A percentile compares a stretch with the other conserved stretches of the same genome.
Conservation (phyloP, 306 rosid genomes). For the Morella rubra region DNA sequence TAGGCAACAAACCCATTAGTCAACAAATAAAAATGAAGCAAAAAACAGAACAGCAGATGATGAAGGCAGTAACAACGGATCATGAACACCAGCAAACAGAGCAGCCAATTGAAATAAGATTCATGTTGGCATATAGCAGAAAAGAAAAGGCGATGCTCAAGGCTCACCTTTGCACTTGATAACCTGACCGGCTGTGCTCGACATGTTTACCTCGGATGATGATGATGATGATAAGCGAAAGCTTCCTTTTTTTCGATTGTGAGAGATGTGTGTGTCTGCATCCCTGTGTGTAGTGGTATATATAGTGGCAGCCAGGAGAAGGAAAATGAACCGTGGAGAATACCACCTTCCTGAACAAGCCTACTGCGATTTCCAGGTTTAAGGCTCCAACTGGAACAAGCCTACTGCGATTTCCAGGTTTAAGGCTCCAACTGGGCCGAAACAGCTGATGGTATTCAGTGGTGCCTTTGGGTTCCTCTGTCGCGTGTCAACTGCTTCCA, state of each 20-base stretch:
- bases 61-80: too few species aligned
- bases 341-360: not conserved
- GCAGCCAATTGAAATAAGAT: not conserved
- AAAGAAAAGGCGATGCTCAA: not conserved
- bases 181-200: conserved; percentile 53
- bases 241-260: not conserved
- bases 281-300: not conserved
- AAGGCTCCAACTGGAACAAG: too few species aligned
- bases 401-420: too few species aligned
- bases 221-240: not conserved
- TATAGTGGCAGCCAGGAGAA: not conserved
- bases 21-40: too few species aligned
- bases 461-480: too few species aligned
- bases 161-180: conserved; percentile 67
- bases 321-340: not conserved
- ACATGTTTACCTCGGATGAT: conserved; percentile 32
- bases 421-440: too few species aligned
- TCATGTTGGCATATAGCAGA: not conserved
- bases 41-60: too few species aligned
- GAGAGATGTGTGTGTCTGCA: not conserved
- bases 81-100: not conserved
- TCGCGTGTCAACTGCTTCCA: too few species aligned
- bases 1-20: too few species aligned
- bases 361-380: too few species aligned
- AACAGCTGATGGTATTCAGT: too few species aligned